Evolutionary conservation across 495 filamentous ascomycete genomes (phyloP).

Genomic region (Oleoguttula mirabilis): DNA sequence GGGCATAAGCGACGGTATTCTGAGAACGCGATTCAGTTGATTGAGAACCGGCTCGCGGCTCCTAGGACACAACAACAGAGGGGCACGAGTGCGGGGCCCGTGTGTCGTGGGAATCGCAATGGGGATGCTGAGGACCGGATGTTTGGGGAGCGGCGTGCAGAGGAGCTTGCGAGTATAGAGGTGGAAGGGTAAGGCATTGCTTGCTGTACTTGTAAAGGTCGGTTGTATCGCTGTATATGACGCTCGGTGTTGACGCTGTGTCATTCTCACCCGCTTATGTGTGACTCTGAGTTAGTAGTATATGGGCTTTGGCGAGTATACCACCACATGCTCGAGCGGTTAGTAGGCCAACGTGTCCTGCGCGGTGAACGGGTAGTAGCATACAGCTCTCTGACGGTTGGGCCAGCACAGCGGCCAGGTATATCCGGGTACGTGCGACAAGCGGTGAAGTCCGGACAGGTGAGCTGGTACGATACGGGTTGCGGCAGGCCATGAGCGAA

Average conservation of each 20-base stretch:
- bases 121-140: not conserved
- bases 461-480: too few species aligned
- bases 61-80: constrained; percentile 4
- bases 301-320: too few species aligned
- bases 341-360: too few species aligned
- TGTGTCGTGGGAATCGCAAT: too few species aligned
- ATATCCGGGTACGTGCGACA: too few species aligned
- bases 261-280: not conserved
- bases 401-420: too few species aligned
- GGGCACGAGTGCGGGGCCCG: constrained; percentile 3
- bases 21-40: constrained; percentile 14
- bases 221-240: not conserved
- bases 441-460: too few species aligned
- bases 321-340: too few species aligned
- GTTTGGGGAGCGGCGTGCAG: not conserved
- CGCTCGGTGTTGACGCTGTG: not conserved
- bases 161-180: not conserved
- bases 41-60: constrained; percentile 5
- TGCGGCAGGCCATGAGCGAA: too few species aligned
- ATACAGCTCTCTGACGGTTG: too few species aligned
- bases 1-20: constrained; percentile 12
- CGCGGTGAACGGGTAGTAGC: too few species aligned
- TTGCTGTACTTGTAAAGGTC: not conserved
- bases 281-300: too few species aligned
- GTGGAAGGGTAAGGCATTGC: not conserved